phyloP scores from a whole-genome alignment of 345 rosid species.

The Eutrema japonicum region DNA sequence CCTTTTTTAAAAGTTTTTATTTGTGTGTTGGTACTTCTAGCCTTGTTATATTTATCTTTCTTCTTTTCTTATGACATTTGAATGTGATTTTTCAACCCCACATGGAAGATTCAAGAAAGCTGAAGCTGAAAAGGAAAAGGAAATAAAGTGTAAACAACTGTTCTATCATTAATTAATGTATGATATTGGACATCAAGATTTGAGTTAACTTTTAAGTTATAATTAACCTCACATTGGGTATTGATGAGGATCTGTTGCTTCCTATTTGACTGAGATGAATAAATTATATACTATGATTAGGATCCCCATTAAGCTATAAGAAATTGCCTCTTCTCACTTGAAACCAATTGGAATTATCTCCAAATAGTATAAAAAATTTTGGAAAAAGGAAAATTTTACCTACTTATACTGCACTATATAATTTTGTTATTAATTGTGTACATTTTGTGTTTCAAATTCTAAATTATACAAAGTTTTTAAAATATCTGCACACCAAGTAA shows the following conservation, averaged over 20 bases:
- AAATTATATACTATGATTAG: too few relatives aligned
- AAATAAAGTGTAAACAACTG: conserved; percentile 14
- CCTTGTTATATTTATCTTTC: background rate
- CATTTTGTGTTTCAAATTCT: background rate
- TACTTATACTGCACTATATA: background rate
- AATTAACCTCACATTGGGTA: background rate
- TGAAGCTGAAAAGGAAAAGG: background rate
- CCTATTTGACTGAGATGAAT: background rate
- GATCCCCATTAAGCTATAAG: background rate
- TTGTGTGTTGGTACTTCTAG: background rate
- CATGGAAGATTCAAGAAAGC: conserved; percentile 31
- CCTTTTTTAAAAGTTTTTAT: conserved; percentile 13
- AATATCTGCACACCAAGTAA: background rate
- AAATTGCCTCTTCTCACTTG: conserved; percentile 2
- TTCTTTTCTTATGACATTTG: conserved; percentile 8
- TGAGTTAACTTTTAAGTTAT: conserved; percentile 19
- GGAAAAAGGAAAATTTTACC: conserved; percentile 20
- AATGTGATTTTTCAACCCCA: conserved; percentile 32
- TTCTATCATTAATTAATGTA: background rate
- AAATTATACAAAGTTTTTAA: background rate
- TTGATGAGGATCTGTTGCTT: background rate
- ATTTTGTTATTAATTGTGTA: background rate
- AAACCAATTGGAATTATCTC: conserved; percentile 1
- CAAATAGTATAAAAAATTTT: background rate
- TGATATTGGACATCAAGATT: conserved; percentile 21